These are phyloP conservation scores for Warburgia ugandensis DNA, from an alignment of 164 flowering plant genomes.

Conservation along the genomic window DNA sequence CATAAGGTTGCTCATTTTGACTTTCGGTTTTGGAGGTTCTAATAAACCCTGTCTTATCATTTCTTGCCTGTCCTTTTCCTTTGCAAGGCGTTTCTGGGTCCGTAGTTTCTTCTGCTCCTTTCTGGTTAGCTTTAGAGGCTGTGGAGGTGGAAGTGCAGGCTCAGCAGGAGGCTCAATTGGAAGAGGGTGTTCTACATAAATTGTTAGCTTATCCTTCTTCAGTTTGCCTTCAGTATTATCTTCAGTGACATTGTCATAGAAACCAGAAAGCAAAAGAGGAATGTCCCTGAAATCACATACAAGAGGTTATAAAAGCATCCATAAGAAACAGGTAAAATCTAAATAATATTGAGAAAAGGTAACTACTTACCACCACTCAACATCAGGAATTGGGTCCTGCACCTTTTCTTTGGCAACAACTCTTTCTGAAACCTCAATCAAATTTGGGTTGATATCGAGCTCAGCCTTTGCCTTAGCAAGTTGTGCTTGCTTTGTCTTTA, in stretches of 20 bases:
- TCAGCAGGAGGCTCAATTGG: slow-evolving; percentile 98
- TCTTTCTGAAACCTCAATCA: slow-evolving; percentile 92
- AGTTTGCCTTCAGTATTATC: slow-evolving; percentile 33
- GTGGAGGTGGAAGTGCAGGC: slow-evolving; percentile 95
- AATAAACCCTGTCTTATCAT: slow-evolving; percentile 94
- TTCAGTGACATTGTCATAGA: slow-evolving; percentile 37
- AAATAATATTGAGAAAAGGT: not conserved
- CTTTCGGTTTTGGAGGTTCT: slow-evolving; percentile 92
- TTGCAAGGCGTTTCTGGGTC: slow-evolving; percentile 81
- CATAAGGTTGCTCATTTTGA: slow-evolving; percentile 97
- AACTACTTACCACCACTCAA: slow-evolving; percentile 89
- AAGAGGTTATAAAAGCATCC: not conserved
- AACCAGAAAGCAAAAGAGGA: slow-evolving; percentile 50
- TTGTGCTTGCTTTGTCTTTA: slow-evolving; percentile 84
- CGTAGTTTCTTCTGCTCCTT: slow-evolving; percentile 96
- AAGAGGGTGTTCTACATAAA: slow-evolving; percentile 87
- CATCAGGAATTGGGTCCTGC: slow-evolving; percentile 80
- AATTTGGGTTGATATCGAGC: slow-evolving; percentile 89
- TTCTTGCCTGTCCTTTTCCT: slow-evolving; percentile 90
- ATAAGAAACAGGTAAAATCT: not conserved
- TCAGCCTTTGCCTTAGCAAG: slow-evolving; percentile 86
- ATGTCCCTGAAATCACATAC: slow-evolving; percentile 51
- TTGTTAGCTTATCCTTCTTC: slow-evolving; percentile 69
- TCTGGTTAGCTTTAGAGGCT: slow-evolving; percentile 85
- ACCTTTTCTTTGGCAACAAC: slow-evolving; percentile 67